Percentiles rank a stretch among this genome's conserved stretches.
phyloP scores from a whole-genome alignment of 2,329 filamentous ascomycete species.

The Fusarium tuaranense region DNA sequence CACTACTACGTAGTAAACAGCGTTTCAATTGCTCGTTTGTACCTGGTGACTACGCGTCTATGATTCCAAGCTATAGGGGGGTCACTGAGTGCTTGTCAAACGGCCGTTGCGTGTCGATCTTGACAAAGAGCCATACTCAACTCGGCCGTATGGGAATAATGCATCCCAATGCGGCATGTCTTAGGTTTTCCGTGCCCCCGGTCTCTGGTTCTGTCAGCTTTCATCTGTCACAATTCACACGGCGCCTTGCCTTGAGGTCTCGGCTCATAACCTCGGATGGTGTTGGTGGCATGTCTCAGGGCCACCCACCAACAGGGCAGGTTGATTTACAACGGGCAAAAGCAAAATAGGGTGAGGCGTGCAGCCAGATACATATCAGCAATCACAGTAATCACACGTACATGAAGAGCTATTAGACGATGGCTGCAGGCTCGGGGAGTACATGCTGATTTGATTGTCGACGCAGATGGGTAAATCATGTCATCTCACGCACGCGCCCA shows the following conservation, averaged over 20 bases:
- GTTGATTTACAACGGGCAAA: not conserved
- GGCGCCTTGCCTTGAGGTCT: slow-evolving; percentile 6
- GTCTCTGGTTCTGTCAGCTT: not conserved
- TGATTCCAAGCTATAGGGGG: not conserved
- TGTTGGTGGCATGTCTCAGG: slow-evolving; percentile 10
- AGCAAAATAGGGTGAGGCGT: not conserved
- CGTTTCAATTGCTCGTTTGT: not conserved
- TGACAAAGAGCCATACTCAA: not conserved
- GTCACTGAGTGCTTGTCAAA: not conserved
- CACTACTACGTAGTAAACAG: not conserved
- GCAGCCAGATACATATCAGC: not conserved
- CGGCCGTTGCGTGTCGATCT: not conserved
- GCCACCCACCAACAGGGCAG: not conserved
- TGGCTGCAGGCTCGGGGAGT: not conserved
- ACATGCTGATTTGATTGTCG: not conserved
- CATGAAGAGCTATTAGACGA: not conserved
- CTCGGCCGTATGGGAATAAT: not conserved
- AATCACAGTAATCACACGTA: not conserved
- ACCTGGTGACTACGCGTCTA: not conserved
- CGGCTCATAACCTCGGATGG: slow-evolving; percentile 7
- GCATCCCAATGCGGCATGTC: not conserved
- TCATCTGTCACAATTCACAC: not conserved
- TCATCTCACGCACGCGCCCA: slow-evolving; percentile 1
- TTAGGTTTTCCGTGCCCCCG: not conserved
- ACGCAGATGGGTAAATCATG: not conserved